These are phyloP conservation scores for Crithidia mellificae DNA, from an alignment of 208 protist species.

Conservation along the genomic window DNA sequence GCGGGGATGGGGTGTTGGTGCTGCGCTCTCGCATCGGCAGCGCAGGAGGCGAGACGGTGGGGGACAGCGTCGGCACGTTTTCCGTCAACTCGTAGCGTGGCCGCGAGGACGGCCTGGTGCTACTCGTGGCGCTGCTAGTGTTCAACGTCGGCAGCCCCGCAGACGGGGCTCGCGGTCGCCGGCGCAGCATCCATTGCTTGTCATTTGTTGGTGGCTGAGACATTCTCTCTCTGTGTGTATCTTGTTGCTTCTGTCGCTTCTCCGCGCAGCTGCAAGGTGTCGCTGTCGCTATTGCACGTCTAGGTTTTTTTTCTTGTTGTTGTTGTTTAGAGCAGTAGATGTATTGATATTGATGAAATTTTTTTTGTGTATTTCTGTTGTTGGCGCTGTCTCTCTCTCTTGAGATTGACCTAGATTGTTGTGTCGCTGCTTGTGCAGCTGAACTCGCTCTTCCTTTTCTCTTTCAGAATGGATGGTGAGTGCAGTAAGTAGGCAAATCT, in stretches of 20 bases:
- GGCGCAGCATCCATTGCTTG: neutral
- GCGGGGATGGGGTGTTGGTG: constrained; percentile 13
- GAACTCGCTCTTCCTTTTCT: too few species aligned
- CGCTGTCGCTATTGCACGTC: neutral
- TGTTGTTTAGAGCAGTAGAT: too few species aligned
- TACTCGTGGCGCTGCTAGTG: constrained; percentile 12
- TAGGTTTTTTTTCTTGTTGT: constrained; percentile 2
- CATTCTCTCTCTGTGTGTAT: too few species aligned
- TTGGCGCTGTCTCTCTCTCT: too few species aligned
- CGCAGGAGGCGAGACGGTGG: constrained; percentile 30
- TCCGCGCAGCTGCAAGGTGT: neutral
- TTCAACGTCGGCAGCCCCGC: neutral
- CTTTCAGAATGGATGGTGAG: too few species aligned
- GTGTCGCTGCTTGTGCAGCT: too few species aligned
- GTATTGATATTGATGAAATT: too few species aligned
- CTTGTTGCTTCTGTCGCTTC: too few species aligned
- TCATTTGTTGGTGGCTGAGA: constrained; percentile 6
- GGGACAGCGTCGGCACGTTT: constrained; percentile 21
- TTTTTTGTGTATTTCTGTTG: too few species aligned
- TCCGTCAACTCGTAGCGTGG: constrained; percentile 24
- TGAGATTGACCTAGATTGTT: too few species aligned
- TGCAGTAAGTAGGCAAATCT: too few species aligned
- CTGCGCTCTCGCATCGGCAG: constrained; percentile 24
- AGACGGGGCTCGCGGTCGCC: constrained; percentile 26
- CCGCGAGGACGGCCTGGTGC: constrained; percentile 25